Percentiles rank a stretch among this genome's conserved stretches.
Evolutionary conservation across 2,329 filamentous ascomycete species (phyloP).

Genomic region (Diaporthe velutina): DNA sequence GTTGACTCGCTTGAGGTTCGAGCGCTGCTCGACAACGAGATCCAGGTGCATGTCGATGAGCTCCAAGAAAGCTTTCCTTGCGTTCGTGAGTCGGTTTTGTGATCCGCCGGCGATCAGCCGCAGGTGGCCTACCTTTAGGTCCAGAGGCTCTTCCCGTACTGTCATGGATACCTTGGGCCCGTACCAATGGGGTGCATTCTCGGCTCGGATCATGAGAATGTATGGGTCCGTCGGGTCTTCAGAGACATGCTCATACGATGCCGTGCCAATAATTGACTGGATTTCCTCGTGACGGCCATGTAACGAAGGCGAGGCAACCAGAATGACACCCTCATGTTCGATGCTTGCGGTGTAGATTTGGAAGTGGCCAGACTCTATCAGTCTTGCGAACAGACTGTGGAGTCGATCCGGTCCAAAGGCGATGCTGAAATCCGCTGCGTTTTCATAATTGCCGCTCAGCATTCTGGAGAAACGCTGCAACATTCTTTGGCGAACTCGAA

Average conservation of each 20-base stretch:
- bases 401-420: slow-evolving; percentile 76
- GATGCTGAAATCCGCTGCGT: slow-evolving; percentile 94
- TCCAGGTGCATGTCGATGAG: slow-evolving; percentile 88
- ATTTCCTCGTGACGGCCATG: slow-evolving; percentile 84
- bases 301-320: slow-evolving; percentile 87
- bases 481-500: slow-evolving; percentile 95
- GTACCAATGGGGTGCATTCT: slow-evolving; percentile 83
- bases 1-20: slow-evolving; percentile 94
- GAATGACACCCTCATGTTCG: slow-evolving; percentile 81
- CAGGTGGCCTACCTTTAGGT: slow-evolving; percentile 88
- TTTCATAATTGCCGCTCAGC: slow-evolving; percentile 93
- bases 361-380: slow-evolving; percentile 88
- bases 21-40: slow-evolving; percentile 90
- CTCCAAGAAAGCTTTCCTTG: slow-evolving; percentile 82
- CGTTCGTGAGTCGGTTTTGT: slow-evolving; percentile 80
- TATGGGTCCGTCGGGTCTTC: slow-evolving; percentile 87
- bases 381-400: slow-evolving; percentile 82
- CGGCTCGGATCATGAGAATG: slow-evolving; percentile 85
- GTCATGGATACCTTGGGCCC: slow-evolving; percentile 80
- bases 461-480: slow-evolving; percentile 94
- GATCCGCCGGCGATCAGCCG: slow-evolving; percentile 91
- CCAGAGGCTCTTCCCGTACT: slow-evolving; percentile 82
- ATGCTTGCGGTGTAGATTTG: slow-evolving; percentile 80
- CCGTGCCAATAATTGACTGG: slow-evolving; percentile 84
- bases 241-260: slow-evolving; percentile 65